These are phyloP conservation scores for Ophiostoma angusticollis DNA, from an alignment of 2,329 filamentous ascomycete genomes.

Conservation along the genomic window DNA sequence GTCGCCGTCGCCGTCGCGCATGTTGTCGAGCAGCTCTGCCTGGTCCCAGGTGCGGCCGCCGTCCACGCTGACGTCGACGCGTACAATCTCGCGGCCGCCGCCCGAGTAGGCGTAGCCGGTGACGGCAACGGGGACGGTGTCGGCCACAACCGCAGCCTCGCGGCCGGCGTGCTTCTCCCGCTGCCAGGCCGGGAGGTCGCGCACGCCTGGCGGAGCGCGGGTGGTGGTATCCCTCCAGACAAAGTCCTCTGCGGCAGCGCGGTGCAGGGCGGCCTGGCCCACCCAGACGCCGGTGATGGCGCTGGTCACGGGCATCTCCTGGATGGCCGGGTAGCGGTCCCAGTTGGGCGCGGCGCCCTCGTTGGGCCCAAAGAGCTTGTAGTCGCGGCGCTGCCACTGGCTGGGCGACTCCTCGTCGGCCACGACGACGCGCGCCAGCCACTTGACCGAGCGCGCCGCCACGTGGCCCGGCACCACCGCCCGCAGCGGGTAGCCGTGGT, in stretches of 20 bases:
- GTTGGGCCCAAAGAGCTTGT: constrained; percentile 57
- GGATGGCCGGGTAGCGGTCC: constrained; percentile 50
- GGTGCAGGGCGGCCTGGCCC: constrained; percentile 22
- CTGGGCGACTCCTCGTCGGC: constrained; percentile 53
- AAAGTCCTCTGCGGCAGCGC: neutral
- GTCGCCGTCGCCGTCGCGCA: neutral
- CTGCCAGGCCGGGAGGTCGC: constrained; percentile 12
- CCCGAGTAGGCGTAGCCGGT: constrained; percentile 57
- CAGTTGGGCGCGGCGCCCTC: constrained; percentile 44
- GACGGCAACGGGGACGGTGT: constrained; percentile 25
- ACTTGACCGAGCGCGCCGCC: constrained; percentile 56
- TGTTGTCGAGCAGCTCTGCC: constrained; percentile 42
- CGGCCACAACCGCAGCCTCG: no score
- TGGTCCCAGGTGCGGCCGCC: constrained; percentile 52
- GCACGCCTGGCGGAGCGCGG: constrained; percentile 11
- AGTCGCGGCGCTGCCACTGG: constrained; percentile 55
- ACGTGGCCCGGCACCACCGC: constrained; percentile 53
- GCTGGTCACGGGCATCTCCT: constrained; percentile 57
- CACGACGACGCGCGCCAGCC: constrained; percentile 51
- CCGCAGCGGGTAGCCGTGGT: constrained; percentile 54
- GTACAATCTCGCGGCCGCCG: constrained; percentile 50
- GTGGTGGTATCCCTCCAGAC: neutral
- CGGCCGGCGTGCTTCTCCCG: neutral
- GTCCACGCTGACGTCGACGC: constrained; percentile 55
- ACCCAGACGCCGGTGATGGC: constrained; percentile 44